These are phyloP conservation scores for Russula olivacea DNA, from an alignment of 768 basidiomycete genomes.

Conservation along the genomic window DNA sequence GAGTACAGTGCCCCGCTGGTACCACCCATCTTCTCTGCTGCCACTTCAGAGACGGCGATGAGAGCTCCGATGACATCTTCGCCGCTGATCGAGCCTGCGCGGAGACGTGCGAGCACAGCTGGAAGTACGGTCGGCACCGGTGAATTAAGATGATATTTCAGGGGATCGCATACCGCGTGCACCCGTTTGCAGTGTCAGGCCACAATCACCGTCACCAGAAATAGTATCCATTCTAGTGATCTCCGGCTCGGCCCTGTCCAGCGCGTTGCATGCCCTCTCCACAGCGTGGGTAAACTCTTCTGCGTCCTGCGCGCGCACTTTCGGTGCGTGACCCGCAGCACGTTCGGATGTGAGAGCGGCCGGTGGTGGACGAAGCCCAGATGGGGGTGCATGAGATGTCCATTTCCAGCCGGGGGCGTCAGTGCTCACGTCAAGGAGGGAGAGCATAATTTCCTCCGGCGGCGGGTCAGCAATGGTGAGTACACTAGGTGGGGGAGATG, in stretches of 20 bases:
- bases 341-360: conserved; percentile 15
- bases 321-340: conserved; percentile 2
- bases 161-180: conserved; percentile 47
- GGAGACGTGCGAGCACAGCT: conserved; percentile 59
- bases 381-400: conserved; percentile 46
- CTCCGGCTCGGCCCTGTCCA: conserved; percentile 78
- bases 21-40: conserved; percentile 85
- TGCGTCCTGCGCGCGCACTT: conserved; percentile 40
- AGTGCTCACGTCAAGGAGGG: conserved; percentile 61
- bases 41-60: conserved; percentile 62
- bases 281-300: conserved; percentile 50
- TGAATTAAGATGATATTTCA: not conserved
- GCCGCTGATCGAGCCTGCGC: conserved; percentile 52
- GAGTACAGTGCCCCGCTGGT: conserved; percentile 90
- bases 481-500: conserved; percentile 34
- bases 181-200: conserved; percentile 65
- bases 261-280: conserved; percentile 51
- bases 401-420: conserved; percentile 84
- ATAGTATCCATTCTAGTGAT: conserved; percentile 90
- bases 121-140: not conserved
- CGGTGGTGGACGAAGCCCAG: conserved; percentile 18
- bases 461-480: conserved; percentile 25
- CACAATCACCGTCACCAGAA: conserved; percentile 85
- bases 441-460: conserved; percentile 43
- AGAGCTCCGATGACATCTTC: conserved; percentile 59